Conservation (phyloP, 176 grass and related monocot species). For the Hordeum vulgare region DNA sequence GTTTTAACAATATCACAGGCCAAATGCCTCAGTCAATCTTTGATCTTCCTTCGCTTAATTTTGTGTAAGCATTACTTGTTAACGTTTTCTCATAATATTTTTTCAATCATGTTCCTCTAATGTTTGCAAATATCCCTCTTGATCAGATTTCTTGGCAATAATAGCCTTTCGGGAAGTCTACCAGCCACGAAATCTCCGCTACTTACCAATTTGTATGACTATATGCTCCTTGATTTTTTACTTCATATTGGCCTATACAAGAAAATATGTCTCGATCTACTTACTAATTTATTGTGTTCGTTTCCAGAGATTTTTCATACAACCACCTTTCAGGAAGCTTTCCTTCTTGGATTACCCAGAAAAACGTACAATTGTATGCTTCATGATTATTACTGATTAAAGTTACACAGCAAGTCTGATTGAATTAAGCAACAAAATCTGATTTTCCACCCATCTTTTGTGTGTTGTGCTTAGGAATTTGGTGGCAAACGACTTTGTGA, state of each 20-base stretch:
- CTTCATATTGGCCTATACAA: background rate
- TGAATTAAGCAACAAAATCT: constrained; percentile 1
- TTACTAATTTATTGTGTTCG: background rate
- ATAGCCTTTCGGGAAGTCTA: constrained; percentile 6
- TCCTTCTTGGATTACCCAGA: background rate
- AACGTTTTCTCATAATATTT: background rate
- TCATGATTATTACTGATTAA: background rate
- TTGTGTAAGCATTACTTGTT: constrained; percentile 46
- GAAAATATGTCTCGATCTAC: background rate
- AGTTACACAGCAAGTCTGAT: background rate
- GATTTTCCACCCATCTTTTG: background rate
- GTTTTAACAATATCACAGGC: constrained; percentile 13
- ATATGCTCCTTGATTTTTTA: background rate
- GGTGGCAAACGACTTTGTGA: constrained; percentile 1
- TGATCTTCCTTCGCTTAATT: constrained; percentile 20
- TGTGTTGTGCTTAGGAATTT: constrained; percentile 7
- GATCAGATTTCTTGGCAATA: constrained; percentile 10
- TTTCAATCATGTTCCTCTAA: constrained; percentile 5
- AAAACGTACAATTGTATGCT: constrained; percentile 5
- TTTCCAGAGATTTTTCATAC: constrained; percentile 11
- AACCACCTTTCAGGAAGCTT: background rate
- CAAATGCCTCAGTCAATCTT: constrained; percentile 6
- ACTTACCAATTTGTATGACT: constrained; percentile 8
- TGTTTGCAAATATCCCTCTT: background rate
- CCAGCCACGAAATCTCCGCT: background rate